Base-by-base conservation (phyloP, 176 grass and related monocot genomes). In the Sorghum bicolor region DNA sequence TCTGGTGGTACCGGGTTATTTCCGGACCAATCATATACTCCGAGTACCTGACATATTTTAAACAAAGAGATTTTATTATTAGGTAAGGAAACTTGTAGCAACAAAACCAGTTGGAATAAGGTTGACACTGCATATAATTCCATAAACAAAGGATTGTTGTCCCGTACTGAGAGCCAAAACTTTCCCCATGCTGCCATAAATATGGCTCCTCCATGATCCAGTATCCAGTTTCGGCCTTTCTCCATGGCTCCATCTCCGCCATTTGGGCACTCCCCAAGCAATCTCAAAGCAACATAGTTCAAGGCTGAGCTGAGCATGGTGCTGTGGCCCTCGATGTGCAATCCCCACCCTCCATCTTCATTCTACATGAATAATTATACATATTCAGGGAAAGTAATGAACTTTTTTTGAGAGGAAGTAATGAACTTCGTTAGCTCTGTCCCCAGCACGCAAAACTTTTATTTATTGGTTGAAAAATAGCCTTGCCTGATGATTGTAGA, bases 1-100 rank as follows among this genome's bases (percentile, higher is more conserved):
- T 97, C 95, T 79, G 92, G 95, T 12, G 92, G 95, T 77, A 97
- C 55, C 66, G 92, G 95, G 73, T 98, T 98, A 34, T 95, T 95
- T 55, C 96, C 91, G 60, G 87, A 98, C 93, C 93, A 98, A 32
- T 98, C 89, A 85, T 92, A 98, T 61, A 95, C 87, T 61, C 93
- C 93, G 85, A 98, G 96, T 70, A 98, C 96, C 96, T 98, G 94
- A 78, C 76, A 71, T 78, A 31, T 15, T 62, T 77, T 20, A 82
- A 67, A 20, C 38, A 78, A 20, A 45, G 43, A 45, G n/a, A n/a
- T n/a, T n/a, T n/a, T n/a, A n/a, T n/a, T 45, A 11, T 45, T 45
- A 45, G 43, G 37, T 43, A 11, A 79, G 20, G 19, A 85, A 66
- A 31, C 10, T 64, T 5, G 4, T 15, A 69, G 11, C 14, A 47